Evolutionary conservation across 345 rosid genomes (phyloP).

Genomic region (Syzygium jambos): DNA sequence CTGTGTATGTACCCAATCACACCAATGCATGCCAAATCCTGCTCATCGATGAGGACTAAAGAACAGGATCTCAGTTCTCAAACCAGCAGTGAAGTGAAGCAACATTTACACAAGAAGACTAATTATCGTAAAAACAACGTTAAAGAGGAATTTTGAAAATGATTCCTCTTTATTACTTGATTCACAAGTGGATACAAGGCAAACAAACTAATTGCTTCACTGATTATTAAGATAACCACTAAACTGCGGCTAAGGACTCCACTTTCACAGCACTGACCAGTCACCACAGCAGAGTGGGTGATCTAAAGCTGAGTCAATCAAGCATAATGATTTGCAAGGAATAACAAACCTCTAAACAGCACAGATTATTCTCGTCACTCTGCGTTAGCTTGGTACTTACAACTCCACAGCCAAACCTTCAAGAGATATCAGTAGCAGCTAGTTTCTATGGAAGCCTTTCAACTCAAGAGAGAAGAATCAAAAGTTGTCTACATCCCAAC

Average conservation of each 20-base stretch:
- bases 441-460: neutral
- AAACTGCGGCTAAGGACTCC: neutral
- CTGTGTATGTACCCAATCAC: neutral
- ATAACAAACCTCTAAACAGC: neutral
- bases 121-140: no score
- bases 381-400: neutral
- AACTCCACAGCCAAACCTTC: neutral
- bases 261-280: neutral
- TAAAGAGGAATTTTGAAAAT: neutral
- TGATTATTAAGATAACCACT: neutral
- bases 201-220: neutral
- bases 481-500: neutral
- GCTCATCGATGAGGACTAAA: neutral
- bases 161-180: neutral
- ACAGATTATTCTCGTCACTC: neutral
- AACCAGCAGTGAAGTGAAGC: neutral
- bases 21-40: neutral
- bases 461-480: neutral
- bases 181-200: neutral
- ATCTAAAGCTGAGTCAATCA: neutral
- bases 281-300: neutral
- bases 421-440: neutral
- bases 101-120: neutral
- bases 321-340: neutral
- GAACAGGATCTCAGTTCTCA: neutral